Base-by-base conservation (phyloP, 108 stramenopile species). In the Cyclotella baltica region DNA sequence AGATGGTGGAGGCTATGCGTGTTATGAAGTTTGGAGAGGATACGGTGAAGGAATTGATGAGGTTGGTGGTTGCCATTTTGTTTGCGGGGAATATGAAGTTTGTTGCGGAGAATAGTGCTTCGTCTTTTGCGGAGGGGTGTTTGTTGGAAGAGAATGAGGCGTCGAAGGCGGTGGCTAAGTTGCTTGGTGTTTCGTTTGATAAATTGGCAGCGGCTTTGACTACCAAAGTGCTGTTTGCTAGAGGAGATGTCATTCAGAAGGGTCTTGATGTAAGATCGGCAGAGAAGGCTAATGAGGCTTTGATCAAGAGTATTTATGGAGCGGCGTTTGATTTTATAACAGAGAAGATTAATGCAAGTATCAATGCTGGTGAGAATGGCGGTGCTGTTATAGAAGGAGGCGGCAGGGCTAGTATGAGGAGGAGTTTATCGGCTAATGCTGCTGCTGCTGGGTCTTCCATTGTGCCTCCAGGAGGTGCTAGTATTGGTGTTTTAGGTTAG, bases 221-320 rank as follows among this genome's bases (percentile, higher is more conserved):
- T 16, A 70, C 83, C 29, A 90, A 92, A 56, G 70, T 83, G 5
- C 75, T 90, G n/a, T 70, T 86, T 57, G 79, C 75, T 0, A 76
- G 88, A 56, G 73, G 77, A 29, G 89, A 91, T 31, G 70, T 82
- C n/a, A 88, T 89, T 22, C 72, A 82, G n/a, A 86, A 86, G 43
- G 72, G 72, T 23, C 72, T 93, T 62, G 82, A 80, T n/a, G 77
- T 77, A 10, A 62, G 68, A 47, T 73, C 80, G 51, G 93, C 96
- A 2, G 76, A 80, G 50, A 90, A 96, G 34, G 87, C 89, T 18
- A 85, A 92, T n/a, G 94, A 97, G 67, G 96, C 96, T 8, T 74
- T 98, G 51, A 94, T 96, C 19, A 98, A 98, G 83, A 91, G 88
- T 9, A 80, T 98, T 53, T 98, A 97, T 81, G 88, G 89, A 15